Evolutionary conservation across 495 filamentous ascomycete species (phyloP).

Genomic region (Glonium stellatum): DNA sequence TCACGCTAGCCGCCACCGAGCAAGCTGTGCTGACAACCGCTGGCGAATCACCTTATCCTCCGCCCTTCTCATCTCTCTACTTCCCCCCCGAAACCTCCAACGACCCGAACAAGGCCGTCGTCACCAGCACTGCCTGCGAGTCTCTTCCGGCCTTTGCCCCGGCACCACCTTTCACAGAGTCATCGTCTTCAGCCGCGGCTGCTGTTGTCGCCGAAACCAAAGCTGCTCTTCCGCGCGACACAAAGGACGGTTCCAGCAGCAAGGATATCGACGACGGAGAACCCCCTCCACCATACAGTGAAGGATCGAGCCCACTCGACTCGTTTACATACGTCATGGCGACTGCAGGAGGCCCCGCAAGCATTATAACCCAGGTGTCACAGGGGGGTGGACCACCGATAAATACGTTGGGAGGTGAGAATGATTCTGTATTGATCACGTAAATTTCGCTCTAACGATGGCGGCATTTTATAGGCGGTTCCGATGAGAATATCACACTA

Average conservation of each 20-base stretch:
- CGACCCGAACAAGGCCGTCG: slow-evolving; percentile 45
- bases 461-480: slow-evolving; percentile 53
- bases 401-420: slow-evolving; percentile 75
- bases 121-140: slow-evolving; percentile 40
- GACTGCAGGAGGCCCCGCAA: slow-evolving; percentile 89
- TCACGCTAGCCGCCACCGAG: slow-evolving; percentile 9
- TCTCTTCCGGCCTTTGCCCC: slow-evolving; percentile 51
- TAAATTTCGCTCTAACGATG: not conserved
- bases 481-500: slow-evolving; percentile 92
- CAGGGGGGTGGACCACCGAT: slow-evolving; percentile 80
- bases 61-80: slow-evolving; percentile 61
- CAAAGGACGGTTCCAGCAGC: slow-evolving; percentile 62
- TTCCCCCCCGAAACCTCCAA: slow-evolving; percentile 39
- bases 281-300: slow-evolving; percentile 92
- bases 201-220: slow-evolving; percentile 71
- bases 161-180: slow-evolving; percentile 33
- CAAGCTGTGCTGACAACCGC: slow-evolving; percentile 41
- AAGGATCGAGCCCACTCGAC: slow-evolving; percentile 84
- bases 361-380: slow-evolving; percentile 97
- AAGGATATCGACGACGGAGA: slow-evolving; percentile 77
- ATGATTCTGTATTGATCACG: not conserved
- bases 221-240: slow-evolving; percentile 69
- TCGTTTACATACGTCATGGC: slow-evolving; percentile 98
- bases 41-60: slow-evolving; percentile 48
- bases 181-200: slow-evolving; percentile 34